Conservation (phyloP, 441 rosid genomes). For the Capsella rubella region DNA sequence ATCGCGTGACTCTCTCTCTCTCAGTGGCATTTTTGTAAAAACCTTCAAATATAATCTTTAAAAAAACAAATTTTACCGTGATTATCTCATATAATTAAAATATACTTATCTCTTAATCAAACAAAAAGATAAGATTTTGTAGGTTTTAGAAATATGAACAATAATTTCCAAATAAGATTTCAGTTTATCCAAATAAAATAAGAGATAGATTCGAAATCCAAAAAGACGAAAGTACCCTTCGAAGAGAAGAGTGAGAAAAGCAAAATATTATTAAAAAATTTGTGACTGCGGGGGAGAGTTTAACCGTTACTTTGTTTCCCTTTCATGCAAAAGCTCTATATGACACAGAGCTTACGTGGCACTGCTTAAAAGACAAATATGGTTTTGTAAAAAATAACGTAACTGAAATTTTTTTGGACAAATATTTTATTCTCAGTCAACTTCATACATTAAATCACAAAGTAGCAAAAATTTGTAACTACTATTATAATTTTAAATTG, state of each 20-base stretch:
- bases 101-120: not conserved
- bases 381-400: not conserved
- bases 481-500: too few species aligned
- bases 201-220: constrained; percentile 1
- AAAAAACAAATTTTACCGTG: not conserved
- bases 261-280: too few species aligned
- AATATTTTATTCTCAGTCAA: constrained; percentile 1
- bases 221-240: not conserved
- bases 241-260: not conserved
- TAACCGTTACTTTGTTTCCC: constrained; percentile 33
- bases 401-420: not conserved
- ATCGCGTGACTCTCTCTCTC: constrained; percentile 41
- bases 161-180: constrained; percentile 9
- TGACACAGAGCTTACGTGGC: constrained; percentile 25
- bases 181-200: not conserved
- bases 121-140: not conserved
- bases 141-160: not conserved
- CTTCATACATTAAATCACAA: constrained; percentile 13
- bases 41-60: not conserved
- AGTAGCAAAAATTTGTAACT: not conserved
- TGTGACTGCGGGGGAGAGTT: constrained; percentile 9
- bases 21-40: constrained; percentile 27
- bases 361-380: not conserved
- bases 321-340: constrained; percentile 20
- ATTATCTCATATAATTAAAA: not conserved